Conservation (phyloP, 441 rosid species). For the Adansonia gregorii region DNA sequence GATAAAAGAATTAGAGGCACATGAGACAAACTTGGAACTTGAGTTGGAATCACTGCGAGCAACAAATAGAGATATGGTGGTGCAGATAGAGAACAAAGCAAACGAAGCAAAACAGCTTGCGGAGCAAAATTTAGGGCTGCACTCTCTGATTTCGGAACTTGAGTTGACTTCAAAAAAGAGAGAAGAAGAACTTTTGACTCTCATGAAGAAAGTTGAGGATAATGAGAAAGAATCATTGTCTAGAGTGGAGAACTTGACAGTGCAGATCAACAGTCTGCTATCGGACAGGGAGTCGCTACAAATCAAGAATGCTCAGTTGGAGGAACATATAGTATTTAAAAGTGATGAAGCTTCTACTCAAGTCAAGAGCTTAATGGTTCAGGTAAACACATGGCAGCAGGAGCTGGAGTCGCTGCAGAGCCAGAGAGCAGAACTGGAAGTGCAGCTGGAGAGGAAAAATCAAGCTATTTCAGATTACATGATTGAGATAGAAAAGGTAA, state of each 20-base stretch:
- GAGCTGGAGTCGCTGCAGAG: conserved; percentile 51
- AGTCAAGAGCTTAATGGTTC: conserved; percentile 42
- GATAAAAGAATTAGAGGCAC: conserved; percentile 56
- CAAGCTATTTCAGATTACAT: conserved; percentile 51
- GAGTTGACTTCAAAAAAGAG: conserved; percentile 49
- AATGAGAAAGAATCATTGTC: conserved; percentile 54
- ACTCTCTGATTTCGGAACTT: conserved; percentile 52
- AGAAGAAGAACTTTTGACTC: conserved; percentile 50
- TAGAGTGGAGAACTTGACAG: conserved; percentile 55
- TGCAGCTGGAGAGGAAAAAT: conserved; percentile 56
- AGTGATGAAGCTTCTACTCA: conserved; percentile 54
- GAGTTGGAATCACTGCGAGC: conserved; percentile 54
- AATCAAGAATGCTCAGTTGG: conserved; percentile 50
- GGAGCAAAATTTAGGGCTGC: conserved; percentile 48
- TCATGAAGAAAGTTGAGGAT: conserved; percentile 55
- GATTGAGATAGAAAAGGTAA: conserved; percentile 53
- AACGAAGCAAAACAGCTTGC: conserved; percentile 51
- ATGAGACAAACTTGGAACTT: conserved; percentile 51
- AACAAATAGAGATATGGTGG: conserved; percentile 52
- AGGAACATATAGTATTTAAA: conserved; percentile 42
- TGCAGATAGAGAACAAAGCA: conserved; percentile 54
- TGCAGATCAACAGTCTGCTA: conserved; percentile 43
- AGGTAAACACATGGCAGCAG: conserved; percentile 48
- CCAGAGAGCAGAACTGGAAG: conserved; percentile 57
- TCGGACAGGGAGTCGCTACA: conserved; percentile 39